These are phyloP conservation scores for Orbilia oligospora DNA, from an alignment of 2,329 filamentous ascomycete species.

Conservation along the genomic window DNA sequence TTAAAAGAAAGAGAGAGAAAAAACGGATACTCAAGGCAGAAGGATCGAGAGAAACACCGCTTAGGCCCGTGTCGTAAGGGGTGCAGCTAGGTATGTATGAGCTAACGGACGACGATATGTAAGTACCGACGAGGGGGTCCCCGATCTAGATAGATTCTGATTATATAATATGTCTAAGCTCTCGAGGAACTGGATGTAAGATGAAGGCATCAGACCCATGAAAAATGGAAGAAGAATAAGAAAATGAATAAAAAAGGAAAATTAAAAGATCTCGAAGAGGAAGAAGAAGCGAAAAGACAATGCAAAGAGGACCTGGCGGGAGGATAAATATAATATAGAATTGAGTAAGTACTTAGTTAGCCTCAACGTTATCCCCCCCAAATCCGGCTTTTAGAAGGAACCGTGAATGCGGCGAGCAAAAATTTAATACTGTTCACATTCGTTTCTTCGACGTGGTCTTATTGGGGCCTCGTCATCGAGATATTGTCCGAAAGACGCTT, in stretches of 20 bases:
- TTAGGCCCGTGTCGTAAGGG: conserved; percentile 15
- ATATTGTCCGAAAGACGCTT: conserved; percentile 13
- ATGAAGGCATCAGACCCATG: conserved; percentile 38
- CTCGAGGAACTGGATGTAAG: conserved; percentile 29
- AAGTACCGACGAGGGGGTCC: conserved; percentile 21
- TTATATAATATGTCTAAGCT: conserved; percentile 37
- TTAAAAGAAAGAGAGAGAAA: conserved; percentile 1
- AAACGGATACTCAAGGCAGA: conserved; percentile 2
- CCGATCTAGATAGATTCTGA: conserved; percentile 35
- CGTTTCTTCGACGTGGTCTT: conserved; percentile 34
- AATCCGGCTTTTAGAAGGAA: background rate
- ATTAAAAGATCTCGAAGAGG: background rate
- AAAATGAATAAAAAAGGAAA: too few species aligned
- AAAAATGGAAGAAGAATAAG: background rate
- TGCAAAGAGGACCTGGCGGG: conserved; percentile 4
- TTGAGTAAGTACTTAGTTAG: too few species aligned
- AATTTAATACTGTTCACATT: conserved; percentile 23
- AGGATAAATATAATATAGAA: conserved; percentile 5
- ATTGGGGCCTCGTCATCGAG: conserved; percentile 46
- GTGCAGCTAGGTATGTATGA: background rate
- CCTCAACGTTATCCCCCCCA: too few species aligned
- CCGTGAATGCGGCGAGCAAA: conserved; percentile 4
- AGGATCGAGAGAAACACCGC: conserved; percentile 18
- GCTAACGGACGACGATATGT: background rate
- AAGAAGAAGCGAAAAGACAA: background rate